Evolutionary conservation across 306 rosid genomes (phyloP), one percentile per base, ranked within the genome.

Genomic region (Sicyos baderoa): DNA sequence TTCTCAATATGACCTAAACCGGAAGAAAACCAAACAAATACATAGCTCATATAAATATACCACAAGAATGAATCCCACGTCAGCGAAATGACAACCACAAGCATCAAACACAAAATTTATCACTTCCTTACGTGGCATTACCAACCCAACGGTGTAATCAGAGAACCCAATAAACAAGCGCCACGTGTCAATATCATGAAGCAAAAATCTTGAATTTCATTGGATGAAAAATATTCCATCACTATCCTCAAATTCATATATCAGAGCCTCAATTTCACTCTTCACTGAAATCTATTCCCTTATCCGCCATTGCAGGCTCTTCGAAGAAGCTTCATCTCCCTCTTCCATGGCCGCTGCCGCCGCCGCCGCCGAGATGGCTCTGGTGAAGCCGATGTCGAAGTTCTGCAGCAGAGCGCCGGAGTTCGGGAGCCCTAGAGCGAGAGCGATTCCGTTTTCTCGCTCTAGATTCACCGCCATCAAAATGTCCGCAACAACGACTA

Each of bases 371-470:
- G 91, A 86, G 69, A 88, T 93, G 96, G 90, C 97, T 14, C 88
- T 93, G 0, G 86, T 93, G 73, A 93, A 93, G 78, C 90, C 97
- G 76, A 84, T 89, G 69, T 77, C 97, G 71, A 87, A 88, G 12
- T 85, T 91, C 75, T 68, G 79, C 85, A 80, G 78, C 62, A 47
- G 53, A 1, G 59, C 79, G 3, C 83, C 91, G 7, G 86, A 79
- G 54, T 79, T 89, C 6, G 71, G 77, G 15, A 80, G 13, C 16
- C 87, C 79, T 7, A 82, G 84, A 59, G 55, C 77, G 5, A 80
- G 84, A 70, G 68, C 74, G 37, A 71, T 29, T 7, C 47, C 66
- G n/a, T 60, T 57, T 17, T 76, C 85, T n/a, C 40, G 64, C 78
- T 21, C 79, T 37, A 85, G 74, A 21, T 75, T 82, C 79, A 59